Evolutionary conservation across 2,329 filamentous ascomycete genomes (phyloP).

Genomic region (Colletotrichum neosansevieriae): DNA sequence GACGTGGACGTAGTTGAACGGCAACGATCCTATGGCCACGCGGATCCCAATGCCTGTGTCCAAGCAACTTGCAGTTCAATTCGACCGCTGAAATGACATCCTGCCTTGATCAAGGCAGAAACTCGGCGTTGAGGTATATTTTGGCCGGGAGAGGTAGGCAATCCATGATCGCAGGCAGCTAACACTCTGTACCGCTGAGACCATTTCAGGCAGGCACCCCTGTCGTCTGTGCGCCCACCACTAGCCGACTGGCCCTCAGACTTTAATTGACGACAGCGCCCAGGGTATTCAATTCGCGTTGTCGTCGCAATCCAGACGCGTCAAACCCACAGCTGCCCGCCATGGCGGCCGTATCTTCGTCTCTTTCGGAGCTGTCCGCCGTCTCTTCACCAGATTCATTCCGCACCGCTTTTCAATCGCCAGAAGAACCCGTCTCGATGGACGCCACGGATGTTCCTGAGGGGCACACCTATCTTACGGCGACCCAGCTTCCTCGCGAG

Average conservation of each 20-base stretch:
- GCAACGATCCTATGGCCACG: no score
- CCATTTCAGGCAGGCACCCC: constrained; percentile 8
- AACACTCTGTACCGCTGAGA: neutral
- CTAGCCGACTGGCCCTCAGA: constrained; percentile 11
- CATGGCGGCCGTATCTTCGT: constrained; percentile 11
- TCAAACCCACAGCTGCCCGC: constrained; percentile 24
- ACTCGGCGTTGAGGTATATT: no score
- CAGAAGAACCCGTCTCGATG: neutral
- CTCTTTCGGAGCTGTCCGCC: constrained; percentile 20
- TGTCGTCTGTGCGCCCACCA: neutral
- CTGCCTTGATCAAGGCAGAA: no score
- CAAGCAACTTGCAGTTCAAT: no score
- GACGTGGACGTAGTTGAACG: no score
- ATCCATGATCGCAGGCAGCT: constrained; percentile 1
- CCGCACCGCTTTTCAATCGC: constrained; percentile 32
- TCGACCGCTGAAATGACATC: no score
- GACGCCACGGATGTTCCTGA: neutral
- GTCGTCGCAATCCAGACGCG: constrained; percentile 25
- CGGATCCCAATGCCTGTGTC: no score
- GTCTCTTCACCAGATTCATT: constrained; percentile 32
- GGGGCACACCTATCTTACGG: constrained; percentile 40
- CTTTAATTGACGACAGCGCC: constrained; percentile 29
- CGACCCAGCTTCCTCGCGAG: constrained; percentile 69
- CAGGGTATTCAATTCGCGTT: constrained; percentile 30
- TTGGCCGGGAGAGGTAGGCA: neutral